phyloP scores from a whole-genome alignment of 1,139 yeast species.

The Oligophagozyma castellii region DNA sequence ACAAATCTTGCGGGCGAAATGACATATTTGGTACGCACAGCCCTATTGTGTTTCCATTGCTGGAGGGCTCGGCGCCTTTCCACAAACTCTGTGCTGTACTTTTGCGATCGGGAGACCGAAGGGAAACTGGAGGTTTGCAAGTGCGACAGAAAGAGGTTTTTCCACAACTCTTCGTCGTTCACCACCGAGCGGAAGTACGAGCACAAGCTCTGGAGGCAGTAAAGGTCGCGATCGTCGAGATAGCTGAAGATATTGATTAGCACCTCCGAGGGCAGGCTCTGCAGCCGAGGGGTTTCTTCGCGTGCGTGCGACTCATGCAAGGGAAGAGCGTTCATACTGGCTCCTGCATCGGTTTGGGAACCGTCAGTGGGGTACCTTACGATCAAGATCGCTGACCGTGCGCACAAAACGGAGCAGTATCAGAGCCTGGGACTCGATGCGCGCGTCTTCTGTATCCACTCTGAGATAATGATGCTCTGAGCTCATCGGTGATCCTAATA shows the following conservation, averaged over 20 bases:
- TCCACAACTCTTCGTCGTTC: conserved; percentile 50
- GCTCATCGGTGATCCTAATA: too few relatives aligned
- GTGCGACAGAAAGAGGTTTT: conserved; percentile 35
- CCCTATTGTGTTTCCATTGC: conserved; percentile 41
- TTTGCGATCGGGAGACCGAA: conserved; percentile 37
- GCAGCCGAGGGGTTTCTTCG: too few relatives aligned
- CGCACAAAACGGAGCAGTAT: too few relatives aligned
- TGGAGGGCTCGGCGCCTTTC: conserved; percentile 31
- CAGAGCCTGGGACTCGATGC: too few relatives aligned
- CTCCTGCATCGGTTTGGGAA: too few relatives aligned
- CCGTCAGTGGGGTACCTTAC: too few relatives aligned
- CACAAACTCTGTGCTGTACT: conserved; percentile 45
- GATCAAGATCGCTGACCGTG: too few relatives aligned
- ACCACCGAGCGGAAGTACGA: conserved; percentile 37
- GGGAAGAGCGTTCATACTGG: too few relatives aligned
- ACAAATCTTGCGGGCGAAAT: conserved; percentile 22
- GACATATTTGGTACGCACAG: conserved; percentile 22
- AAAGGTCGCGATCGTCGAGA: conserved; percentile 42
- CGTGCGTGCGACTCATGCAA: too few relatives aligned
- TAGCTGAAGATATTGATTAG: conserved; percentile 41
- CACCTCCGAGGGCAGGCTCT: conserved; percentile 43
- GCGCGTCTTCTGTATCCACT: too few relatives aligned
- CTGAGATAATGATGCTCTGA: too few relatives aligned
- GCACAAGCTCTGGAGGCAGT: conserved; percentile 39
- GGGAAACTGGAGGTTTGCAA: conserved; percentile 40